Conservation (phyloP, 2,329 filamentous ascomycete species). For the Aspergillus hiratsukae region DNA sequence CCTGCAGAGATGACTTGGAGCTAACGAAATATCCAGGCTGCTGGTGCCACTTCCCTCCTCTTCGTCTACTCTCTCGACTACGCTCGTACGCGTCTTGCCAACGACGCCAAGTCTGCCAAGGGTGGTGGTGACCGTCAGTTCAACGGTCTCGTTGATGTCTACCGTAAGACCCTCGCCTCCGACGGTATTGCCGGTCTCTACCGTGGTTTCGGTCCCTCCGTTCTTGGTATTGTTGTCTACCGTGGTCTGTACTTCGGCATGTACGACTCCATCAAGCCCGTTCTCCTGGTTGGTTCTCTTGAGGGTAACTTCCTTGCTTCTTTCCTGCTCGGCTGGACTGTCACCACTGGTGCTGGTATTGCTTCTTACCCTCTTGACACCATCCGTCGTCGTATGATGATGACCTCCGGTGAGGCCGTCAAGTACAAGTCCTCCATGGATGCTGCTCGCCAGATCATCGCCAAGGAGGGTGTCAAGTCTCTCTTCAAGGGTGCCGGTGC, state of each 20-base stretch:
- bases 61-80: conserved; percentile 99
- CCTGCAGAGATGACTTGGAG: conserved; percentile 5
- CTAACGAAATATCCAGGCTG: conserved; percentile 54
- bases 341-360: conserved; percentile 99
- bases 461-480: conserved; percentile 93
- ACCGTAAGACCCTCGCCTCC: conserved; percentile 98
- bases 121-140: conserved; percentile 96
- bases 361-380: conserved; percentile 99
- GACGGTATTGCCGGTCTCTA: conserved; percentile 99
- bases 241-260: conserved; percentile 99
- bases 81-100: conserved; percentile 99
- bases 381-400: conserved; percentile 99
- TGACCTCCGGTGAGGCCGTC: conserved; percentile 93
- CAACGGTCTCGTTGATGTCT: conserved; percentile 99
- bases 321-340: conserved; percentile 96
- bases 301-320: conserved; percentile 99
- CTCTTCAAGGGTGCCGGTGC: conserved; percentile 99
- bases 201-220: conserved; percentile 99
- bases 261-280: conserved; percentile 99
- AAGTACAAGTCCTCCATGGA: conserved; percentile 98
- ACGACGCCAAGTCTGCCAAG: conserved; percentile 99
- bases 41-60: conserved; percentile 98
- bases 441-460: conserved; percentile 92
- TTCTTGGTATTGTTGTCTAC: conserved; percentile 99
- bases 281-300: conserved; percentile 84